Percentiles rank a stretch among this genome's conserved stretches.
Conservation (phyloP, 768 basidiomycete genomes). For the Plicaturopsis crispa region DNA sequence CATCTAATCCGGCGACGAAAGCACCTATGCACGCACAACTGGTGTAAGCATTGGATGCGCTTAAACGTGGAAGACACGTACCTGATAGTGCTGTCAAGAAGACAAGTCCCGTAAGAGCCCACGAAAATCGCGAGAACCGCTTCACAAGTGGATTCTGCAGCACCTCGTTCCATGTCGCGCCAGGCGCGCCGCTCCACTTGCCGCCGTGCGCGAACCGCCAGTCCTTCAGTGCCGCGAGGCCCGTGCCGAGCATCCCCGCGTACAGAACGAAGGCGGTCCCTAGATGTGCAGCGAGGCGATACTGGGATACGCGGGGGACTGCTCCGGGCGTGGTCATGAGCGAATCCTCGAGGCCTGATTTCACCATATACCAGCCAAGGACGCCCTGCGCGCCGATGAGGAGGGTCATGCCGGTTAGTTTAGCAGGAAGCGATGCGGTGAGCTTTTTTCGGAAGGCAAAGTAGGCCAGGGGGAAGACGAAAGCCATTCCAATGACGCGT, state of each 20-base stretch:
- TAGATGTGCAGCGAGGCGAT: conserved; percentile 91
- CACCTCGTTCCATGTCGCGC: conserved; percentile 32
- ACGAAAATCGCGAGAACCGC: conserved; percentile 52
- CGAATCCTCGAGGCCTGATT: conserved; percentile 85
- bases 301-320: conserved; percentile 94
- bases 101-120: conserved; percentile 67
- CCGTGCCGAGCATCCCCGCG: conserved; percentile 83
- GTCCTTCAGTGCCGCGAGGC: conserved; percentile 69
- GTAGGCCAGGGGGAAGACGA: conserved; percentile 80
- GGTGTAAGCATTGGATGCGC: neutral
- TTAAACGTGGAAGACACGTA: conserved; percentile 22
- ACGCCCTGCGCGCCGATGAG: conserved; percentile 89
- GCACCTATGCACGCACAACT: conserved; percentile 61
- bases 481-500: conserved; percentile 74
- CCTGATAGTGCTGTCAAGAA: conserved; percentile 91
- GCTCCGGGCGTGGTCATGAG: conserved; percentile 74
- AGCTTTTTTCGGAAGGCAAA: conserved; percentile 69
- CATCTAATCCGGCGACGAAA: conserved; percentile 96
- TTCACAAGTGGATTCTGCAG: conserved; percentile 50
- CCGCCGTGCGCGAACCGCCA: conserved; percentile 60
- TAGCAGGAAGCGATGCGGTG: conserved; percentile 48
- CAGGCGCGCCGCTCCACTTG: conserved; percentile 48
- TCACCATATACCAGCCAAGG: conserved; percentile 99
- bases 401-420: conserved; percentile 63
- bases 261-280: conserved; percentile 91